These are phyloP conservation scores for Akanthomyces lecanii DNA, from an alignment of 2,329 filamentous ascomycete species.

Conservation along the genomic window DNA sequence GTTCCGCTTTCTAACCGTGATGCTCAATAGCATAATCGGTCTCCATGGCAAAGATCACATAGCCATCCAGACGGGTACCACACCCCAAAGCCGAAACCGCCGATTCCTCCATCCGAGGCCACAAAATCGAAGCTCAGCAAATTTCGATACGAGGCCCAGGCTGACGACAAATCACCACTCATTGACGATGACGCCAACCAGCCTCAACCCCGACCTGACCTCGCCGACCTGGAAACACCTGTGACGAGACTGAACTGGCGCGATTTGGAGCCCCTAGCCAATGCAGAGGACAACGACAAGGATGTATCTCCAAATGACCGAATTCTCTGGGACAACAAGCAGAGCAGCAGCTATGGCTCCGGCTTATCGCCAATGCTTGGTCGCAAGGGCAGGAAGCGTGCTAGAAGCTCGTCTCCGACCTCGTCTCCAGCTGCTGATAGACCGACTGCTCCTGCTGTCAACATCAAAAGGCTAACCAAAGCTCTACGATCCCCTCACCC, in stretches of 20 bases:
- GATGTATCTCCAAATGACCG: slow-evolving; percentile 56
- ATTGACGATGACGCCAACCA: slow-evolving; percentile 22
- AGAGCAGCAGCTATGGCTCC: slow-evolving; percentile 37
- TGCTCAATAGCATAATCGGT: slow-evolving; percentile 31
- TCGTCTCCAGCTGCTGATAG: slow-evolving; percentile 59
- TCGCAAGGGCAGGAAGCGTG: slow-evolving; percentile 59
- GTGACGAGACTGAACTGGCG: slow-evolving; percentile 52
- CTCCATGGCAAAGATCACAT: slow-evolving; percentile 51
- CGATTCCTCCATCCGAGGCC: slow-evolving; percentile 50
- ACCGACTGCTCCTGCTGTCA: slow-evolving; percentile 43
- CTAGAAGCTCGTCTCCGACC: slow-evolving; percentile 68
- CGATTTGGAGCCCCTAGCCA: slow-evolving; percentile 47
- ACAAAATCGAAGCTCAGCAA: slow-evolving; percentile 60
- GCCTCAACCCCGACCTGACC: background rate
- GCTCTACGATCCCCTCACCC: slow-evolving; percentile 62
- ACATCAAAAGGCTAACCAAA: slow-evolving; percentile 55
- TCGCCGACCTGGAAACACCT: slow-evolving; percentile 37
- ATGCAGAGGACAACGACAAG: slow-evolving; percentile 39
- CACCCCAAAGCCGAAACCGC: slow-evolving; percentile 33
- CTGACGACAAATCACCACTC: slow-evolving; percentile 18
- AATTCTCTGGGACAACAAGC: slow-evolving; percentile 56
- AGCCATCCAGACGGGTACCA: slow-evolving; percentile 43
- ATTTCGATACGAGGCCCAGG: slow-evolving; percentile 40
- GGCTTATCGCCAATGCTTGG: slow-evolving; percentile 46
- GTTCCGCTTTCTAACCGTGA: background rate